Conservation (phyloP, 305 asterid genomes). For the Fraxinus latifolia region DNA sequence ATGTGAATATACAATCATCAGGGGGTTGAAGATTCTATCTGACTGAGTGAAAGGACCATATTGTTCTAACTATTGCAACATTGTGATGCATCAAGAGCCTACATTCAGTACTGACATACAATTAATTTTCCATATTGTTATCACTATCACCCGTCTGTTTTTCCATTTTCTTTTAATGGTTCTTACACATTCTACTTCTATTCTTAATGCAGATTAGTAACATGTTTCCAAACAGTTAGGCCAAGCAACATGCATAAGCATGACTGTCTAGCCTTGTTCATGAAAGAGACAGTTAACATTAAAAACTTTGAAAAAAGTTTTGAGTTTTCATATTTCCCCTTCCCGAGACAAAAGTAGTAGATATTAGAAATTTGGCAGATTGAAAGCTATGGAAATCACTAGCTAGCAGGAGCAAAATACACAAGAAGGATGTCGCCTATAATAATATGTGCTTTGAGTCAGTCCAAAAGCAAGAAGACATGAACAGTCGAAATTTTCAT, state of each 20-base stretch:
- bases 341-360: not conserved
- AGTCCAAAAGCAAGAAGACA: not conserved
- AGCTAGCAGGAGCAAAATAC: not conserved
- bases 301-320: not conserved
- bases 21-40: not conserved
- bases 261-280: not conserved
- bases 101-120: not conserved
- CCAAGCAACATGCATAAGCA: not conserved
- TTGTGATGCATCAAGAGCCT: not conserved
- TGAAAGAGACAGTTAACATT: not conserved
- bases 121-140: not conserved
- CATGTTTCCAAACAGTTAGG: not conserved
- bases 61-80: not conserved
- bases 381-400: not conserved
- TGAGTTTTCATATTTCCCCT: not conserved
- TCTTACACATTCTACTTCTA: not conserved
- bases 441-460: not conserved
- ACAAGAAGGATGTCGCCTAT: not conserved
- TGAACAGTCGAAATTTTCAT: not conserved
- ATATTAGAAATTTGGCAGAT: not conserved
- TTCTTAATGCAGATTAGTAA: not conserved
- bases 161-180: not conserved
- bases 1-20: not conserved
- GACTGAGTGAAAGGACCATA: not conserved
- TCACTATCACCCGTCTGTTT: not conserved